Percentiles rank a stretch among this genome's conserved stretches.
These are phyloP conservation scores for Camellia sinensis DNA, from an alignment of 148 eudicot genomes.

Conservation along the genomic window DNA sequence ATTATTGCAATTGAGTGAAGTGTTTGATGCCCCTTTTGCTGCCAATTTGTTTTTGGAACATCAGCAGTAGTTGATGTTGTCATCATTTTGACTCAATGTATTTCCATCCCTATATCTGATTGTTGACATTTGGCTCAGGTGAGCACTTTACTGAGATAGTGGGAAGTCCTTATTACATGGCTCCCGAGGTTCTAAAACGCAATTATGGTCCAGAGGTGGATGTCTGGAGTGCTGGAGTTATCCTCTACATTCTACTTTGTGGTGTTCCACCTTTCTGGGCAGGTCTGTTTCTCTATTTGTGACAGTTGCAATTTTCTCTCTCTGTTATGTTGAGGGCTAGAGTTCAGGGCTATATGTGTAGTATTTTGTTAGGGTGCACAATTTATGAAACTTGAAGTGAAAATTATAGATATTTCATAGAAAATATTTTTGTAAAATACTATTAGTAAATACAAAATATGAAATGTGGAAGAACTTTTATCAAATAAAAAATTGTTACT, in stretches of 20 bases:
- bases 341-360: background rate
- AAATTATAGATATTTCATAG: background rate
- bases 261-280: slow-evolving; percentile 73
- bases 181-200: slow-evolving; percentile 63
- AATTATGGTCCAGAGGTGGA: slow-evolving; percentile 59
- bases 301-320: background rate
- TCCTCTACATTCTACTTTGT: slow-evolving; percentile 57
- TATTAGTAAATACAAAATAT: background rate
- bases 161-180: slow-evolving; percentile 68
- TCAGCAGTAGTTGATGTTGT: background rate
- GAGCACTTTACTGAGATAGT: slow-evolving; percentile 50
- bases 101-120: background rate
- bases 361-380: background rate
- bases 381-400: background rate
- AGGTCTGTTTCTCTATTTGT: slow-evolving; percentile 29
- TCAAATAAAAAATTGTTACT: background rate
- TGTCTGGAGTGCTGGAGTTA: slow-evolving; percentile 70
- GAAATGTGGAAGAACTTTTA: background rate
- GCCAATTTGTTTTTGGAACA: background rate
- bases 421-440: background rate
- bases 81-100: background rate
- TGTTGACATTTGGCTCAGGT: slow-evolving; percentile 29
- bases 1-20: background rate
- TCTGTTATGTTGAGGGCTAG: background rate
- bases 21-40: background rate